Base-by-base conservation (phyloP, 208 protist genomes). In the Trypanosoma platydactyli region DNA sequence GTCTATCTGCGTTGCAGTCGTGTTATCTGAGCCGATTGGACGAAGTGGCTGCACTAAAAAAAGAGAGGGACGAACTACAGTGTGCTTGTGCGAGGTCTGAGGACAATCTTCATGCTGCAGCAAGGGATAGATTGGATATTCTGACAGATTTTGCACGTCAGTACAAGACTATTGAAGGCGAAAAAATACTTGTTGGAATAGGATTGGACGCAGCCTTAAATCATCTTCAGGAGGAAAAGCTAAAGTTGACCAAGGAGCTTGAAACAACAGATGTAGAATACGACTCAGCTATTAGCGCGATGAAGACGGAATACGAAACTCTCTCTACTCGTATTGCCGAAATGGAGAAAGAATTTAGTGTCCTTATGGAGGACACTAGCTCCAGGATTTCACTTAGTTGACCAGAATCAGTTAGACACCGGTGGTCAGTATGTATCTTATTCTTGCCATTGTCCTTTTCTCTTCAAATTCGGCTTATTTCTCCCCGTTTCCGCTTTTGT, bases 331-430 rank as follows among this genome's bases (percentile, higher is more conserved):
- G 83, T 20, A 83, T 77, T 20, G 66, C 56, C 18, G 88, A 94
- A 9, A 95, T 97, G 92, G 85, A 94, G 54, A 84, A 83, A 53
- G 92, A 97, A 59, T 92, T 97, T 67, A 67, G 52, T 4, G 64
- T 69, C 7, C 84, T 97, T 64, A 64, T 95, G 1, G 68, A 72
- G 9, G 46, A 68, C 25, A 68, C 69, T 24, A 13, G 57, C 9
- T 46, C 25, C 7, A 72, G 29, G 44, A 11, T 25, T 13, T 29
- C 48, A 7, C 3, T 45, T 27, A 9, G 12, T 29, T 13, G n/a
- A 12, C 41, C 22, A 42, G 24, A n/a, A 27, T 1, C 38, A 33
- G 29, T 41, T 50, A n/a, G 44, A 12, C 30, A 42, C 13, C 6
- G 2, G 13, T 64, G 41, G 59, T 35, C 25, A n/a, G 33, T 25